Base-by-base conservation (phyloP, 1,284 basidiomycete genomes). In the Sutorius eximius region DNA sequence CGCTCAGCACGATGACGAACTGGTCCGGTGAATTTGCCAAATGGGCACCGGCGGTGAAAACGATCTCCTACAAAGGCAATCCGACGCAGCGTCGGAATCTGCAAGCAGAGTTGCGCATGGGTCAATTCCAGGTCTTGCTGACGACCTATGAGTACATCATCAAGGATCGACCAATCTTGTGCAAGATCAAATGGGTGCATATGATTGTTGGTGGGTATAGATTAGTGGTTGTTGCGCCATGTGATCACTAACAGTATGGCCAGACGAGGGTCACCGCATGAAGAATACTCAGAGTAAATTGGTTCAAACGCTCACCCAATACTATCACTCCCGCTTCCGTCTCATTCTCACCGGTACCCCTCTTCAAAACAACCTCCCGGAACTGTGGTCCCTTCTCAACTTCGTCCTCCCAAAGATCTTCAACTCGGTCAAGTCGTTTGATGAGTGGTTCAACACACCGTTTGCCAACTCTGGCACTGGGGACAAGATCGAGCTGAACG, bases 371-470 rank as follows among this genome's bases (percentile, higher is more conserved):
- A 99, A 99, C 72, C 83, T 99, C 37, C 96, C 97, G 13, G 97
- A 99, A 74, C 77, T 99, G 40, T 99, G 97, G 97, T 87, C 97
- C 2, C 80, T 99, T 54, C 90, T 99, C 71, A 99, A 99, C 75
- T 99, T 99, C 70, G 96, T 95, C 45, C 79, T 99, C 18, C 97
- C 97, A 22, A 98, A 95, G 76, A 89, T 99, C 69, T 99, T 99
- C 83, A 99, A 99, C 78, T 99, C 96, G 5, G 95, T 98, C 64
- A 98, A 98, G 74, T 97, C 95, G 45, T 99, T 99, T 70, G 97
- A 99, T 69, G 97, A 99, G 71, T 99, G 97, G 97, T 99, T 99
- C 82, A 99, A 99, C 76, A 98, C 96, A 3, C 97, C 97, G 0
- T 99, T 99, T 64, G 96, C 97, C 59, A 98, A 96, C 74, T 95